phyloP scores from a whole-genome alignment of 2,329 filamentous ascomycete species.

The Pezicula radicicola region DNA sequence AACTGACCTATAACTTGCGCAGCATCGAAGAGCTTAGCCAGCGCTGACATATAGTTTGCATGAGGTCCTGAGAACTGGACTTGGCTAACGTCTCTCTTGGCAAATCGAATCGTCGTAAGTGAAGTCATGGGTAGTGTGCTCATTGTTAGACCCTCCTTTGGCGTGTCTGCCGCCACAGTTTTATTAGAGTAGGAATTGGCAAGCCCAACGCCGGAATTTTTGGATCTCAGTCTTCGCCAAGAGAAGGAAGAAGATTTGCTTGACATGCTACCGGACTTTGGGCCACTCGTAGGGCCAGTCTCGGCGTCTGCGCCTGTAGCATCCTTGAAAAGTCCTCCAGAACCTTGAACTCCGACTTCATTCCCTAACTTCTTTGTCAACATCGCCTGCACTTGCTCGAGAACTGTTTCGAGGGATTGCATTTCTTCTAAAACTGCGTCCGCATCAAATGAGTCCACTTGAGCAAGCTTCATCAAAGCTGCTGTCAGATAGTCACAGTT shows the following conservation, averaged over 20 bases:
- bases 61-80: constrained; percentile 80
- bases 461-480: constrained; percentile 76
- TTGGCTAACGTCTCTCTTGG: constrained; percentile 67
- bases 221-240: constrained; percentile 86
- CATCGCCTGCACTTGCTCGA: constrained; percentile 79
- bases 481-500: constrained; percentile 90
- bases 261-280: constrained; percentile 59
- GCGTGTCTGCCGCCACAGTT: constrained; percentile 39
- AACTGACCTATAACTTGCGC: constrained; percentile 84
- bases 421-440: constrained; percentile 93
- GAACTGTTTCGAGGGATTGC: constrained; percentile 78
- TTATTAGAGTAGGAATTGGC: constrained; percentile 48
- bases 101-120: constrained; percentile 61
- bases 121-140: constrained; percentile 75
- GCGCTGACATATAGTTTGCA: constrained; percentile 83
- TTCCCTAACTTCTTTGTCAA: constrained; percentile 84
- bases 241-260: constrained; percentile 79
- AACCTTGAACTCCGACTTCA: constrained; percentile 82
- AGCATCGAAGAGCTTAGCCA: constrained; percentile 89
- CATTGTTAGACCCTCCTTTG: constrained; percentile 63
- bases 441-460: constrained; percentile 85
- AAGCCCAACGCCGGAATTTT: constrained; percentile 72
- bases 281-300: constrained; percentile 38
- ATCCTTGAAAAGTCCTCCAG: constrained; percentile 73
- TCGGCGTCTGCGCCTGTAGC: constrained; percentile 42